Evolutionary conservation across 768 basidiomycete genomes (phyloP).

Genomic region (Leccinum olivaceopallidum): DNA sequence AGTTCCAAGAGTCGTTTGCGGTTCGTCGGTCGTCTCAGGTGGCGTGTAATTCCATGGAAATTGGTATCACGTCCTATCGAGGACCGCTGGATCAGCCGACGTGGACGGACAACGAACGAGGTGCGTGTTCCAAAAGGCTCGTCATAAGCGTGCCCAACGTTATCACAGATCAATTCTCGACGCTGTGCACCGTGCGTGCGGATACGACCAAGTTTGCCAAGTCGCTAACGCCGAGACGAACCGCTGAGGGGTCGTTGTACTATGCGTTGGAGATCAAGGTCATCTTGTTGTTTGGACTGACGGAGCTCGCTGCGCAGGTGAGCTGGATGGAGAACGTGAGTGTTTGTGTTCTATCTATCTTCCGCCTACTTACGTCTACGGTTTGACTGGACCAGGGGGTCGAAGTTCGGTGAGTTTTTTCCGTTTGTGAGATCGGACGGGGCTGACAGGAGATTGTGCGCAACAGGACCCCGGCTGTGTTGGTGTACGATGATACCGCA

Average conservation of each 20-base stretch:
- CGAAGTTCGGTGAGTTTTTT: slow-evolving; percentile 36
- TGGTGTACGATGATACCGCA: slow-evolving; percentile 30
- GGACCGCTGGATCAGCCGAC: slow-evolving; percentile 27
- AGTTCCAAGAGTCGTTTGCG: slow-evolving; percentile 42
- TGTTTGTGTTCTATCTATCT: too few relatives aligned
- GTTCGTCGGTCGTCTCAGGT: slow-evolving; percentile 27
- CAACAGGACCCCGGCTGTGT: slow-evolving; percentile 29
- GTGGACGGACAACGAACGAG: slow-evolving; percentile 38
- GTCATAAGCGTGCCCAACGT: neutral
- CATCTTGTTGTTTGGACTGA: slow-evolving; percentile 51
- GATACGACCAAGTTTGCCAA: slow-evolving; percentile 34
- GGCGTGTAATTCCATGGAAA: slow-evolving; percentile 22
- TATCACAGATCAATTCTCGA: slow-evolving; percentile 33
- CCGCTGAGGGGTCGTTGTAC: slow-evolving; percentile 26
- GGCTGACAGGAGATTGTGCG: neutral
- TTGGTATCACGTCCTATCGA: slow-evolving; percentile 33
- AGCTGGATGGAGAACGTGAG: slow-evolving; percentile 51
- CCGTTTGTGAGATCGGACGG: neutral
- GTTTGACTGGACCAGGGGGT: slow-evolving; percentile 28
- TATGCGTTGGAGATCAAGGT: slow-evolving; percentile 35
- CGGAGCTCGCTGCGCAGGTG: slow-evolving; percentile 53
- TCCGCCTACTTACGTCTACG: neutral
- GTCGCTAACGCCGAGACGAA: slow-evolving; percentile 21
- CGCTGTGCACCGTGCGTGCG: slow-evolving; percentile 36
- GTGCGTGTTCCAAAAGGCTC: slow-evolving; percentile 11